Evolutionary conservation across 495 filamentous ascomycete genomes (phyloP).

Genomic region (Wilcoxina mikolae): DNA sequence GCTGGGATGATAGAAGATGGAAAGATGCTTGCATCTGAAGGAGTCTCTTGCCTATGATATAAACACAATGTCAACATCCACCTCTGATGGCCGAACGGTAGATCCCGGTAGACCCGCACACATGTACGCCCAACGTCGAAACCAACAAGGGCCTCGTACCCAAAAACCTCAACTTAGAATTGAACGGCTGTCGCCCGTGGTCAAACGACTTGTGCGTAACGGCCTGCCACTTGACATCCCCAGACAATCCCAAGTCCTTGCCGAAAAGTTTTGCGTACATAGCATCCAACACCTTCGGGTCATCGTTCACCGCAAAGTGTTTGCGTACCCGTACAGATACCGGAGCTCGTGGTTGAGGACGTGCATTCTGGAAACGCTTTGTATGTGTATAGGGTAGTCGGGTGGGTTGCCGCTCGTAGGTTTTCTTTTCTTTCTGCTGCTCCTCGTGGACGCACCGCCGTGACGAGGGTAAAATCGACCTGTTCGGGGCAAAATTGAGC

Average conservation of each 20-base stretch:
- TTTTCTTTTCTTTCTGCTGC: background rate
- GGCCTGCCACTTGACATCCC: constrained; percentile 92
- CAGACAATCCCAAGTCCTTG: constrained; percentile 49
- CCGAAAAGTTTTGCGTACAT: constrained; percentile 64
- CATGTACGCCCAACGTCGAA: background rate
- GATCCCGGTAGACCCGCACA: background rate
- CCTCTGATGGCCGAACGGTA: background rate
- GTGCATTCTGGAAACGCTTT: background rate
- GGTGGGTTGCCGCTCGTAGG: background rate
- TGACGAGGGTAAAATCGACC: background rate
- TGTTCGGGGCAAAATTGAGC: background rate
- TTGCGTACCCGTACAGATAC: constrained; percentile 9
- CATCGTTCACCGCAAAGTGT: constrained; percentile 47
- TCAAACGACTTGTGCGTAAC: constrained; percentile 98
- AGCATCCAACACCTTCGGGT: constrained; percentile 53
- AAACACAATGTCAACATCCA: background rate
- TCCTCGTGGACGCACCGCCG: constrained; percentile 2
- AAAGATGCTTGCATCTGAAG: constrained; percentile 64
- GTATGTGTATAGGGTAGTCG: background rate
- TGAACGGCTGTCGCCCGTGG: constrained; percentile 83
- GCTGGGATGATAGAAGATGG: constrained; percentile 42
- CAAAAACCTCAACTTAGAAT: constrained; percentile 78
- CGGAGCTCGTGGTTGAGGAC: constrained; percentile 13
- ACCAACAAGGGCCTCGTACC: constrained; percentile 40
- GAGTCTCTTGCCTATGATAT: constrained; percentile 56